These are phyloP conservation scores for Tagetes patula DNA, from an alignment of 129 eudicot genomes.

Conservation along the genomic window DNA sequence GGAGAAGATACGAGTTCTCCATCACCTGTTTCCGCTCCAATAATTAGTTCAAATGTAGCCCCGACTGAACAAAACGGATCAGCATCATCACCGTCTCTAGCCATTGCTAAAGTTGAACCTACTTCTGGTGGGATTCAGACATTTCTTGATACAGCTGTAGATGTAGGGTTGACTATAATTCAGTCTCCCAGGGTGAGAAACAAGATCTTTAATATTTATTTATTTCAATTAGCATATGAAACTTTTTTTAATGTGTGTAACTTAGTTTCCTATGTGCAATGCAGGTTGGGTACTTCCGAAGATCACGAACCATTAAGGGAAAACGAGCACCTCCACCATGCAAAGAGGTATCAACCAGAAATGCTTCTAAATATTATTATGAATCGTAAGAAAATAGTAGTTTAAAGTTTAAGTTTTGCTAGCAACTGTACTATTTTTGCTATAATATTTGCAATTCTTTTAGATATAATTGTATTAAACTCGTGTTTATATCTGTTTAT, in stretches of 20 bases:
- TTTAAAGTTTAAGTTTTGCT: neutral
- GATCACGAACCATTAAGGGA: slow-evolving; percentile 79
- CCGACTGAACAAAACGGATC: slow-evolving; percentile 53
- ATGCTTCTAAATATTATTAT: neutral
- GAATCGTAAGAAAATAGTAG: neutral
- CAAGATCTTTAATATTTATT: neutral
- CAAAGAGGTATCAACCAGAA: slow-evolving; percentile 59
- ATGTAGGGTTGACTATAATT: slow-evolving; percentile 71
- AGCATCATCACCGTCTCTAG: slow-evolving; percentile 65
- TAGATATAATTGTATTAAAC: neutral
- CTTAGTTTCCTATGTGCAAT: slow-evolving; percentile 1
- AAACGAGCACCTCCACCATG: slow-evolving; percentile 82
- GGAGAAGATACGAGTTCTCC: slow-evolving; percentile 43
- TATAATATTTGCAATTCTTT: neutral
- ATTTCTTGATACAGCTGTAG: slow-evolving; percentile 67
- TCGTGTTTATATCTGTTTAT: neutral
- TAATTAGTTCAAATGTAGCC: slow-evolving; percentile 40
- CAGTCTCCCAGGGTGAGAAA: slow-evolving; percentile 70
- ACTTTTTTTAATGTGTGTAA: slow-evolving; percentile 6
- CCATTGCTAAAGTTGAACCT: slow-evolving; percentile 56
- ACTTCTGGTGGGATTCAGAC: slow-evolving; percentile 38
- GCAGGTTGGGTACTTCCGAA: slow-evolving; percentile 83
- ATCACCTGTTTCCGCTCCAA: slow-evolving; percentile 53
- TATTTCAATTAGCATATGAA: neutral
- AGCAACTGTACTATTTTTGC: neutral